phyloP scores from a whole-genome alignment of 805 yeast species.

The Sporopachydermia lactativora region DNA sequence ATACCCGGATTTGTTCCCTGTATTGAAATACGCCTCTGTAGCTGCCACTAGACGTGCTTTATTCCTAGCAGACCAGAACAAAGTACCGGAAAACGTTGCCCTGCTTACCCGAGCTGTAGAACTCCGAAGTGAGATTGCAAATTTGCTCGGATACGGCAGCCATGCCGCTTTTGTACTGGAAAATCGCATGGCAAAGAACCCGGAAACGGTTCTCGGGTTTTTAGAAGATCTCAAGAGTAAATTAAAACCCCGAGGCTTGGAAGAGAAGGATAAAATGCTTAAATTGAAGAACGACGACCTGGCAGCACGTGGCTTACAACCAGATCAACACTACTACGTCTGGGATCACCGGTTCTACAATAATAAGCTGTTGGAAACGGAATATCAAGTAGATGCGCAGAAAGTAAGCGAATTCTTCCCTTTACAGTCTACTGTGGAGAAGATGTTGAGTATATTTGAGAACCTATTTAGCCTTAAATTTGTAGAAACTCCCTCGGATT shows the following conservation, averaged over 20 bases:
- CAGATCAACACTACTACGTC: conserved; percentile 29
- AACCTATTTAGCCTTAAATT: conserved; percentile 55
- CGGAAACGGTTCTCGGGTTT: conserved; percentile 44
- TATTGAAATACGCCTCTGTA: conserved; percentile 54
- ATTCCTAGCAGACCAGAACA: conserved; percentile 52
- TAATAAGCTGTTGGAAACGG: conserved; percentile 48
- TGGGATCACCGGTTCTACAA: conserved; percentile 70
- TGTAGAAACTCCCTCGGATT: conserved; percentile 29
- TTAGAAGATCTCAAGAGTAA: conserved; percentile 46
- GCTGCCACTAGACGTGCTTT: conserved; percentile 55
- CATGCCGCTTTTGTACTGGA: conserved; percentile 63
- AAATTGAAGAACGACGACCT: conserved; percentile 41
- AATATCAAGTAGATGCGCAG: conserved; percentile 58
- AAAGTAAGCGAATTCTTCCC: conserved; percentile 72
- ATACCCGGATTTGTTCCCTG: conserved; percentile 69
- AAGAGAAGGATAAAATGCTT: conserved; percentile 36
- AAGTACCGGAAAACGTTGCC: conserved; percentile 48
- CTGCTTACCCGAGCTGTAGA: conserved; percentile 45
- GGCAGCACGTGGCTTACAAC: conserved; percentile 26
- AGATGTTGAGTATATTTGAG: conserved; percentile 64
- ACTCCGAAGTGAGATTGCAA: conserved; percentile 48
- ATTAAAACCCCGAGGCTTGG: conserved; percentile 42
- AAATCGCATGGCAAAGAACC: conserved; percentile 67
- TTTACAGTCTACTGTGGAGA: conserved; percentile 44
- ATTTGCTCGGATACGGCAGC: conserved; percentile 47